A percentile compares a stretch with the other conserved stretches of the same genome.
phyloP scores from a whole-genome alignment of 2,329 filamentous ascomycete genomes.

The Rutstroemia sp. region DNA sequence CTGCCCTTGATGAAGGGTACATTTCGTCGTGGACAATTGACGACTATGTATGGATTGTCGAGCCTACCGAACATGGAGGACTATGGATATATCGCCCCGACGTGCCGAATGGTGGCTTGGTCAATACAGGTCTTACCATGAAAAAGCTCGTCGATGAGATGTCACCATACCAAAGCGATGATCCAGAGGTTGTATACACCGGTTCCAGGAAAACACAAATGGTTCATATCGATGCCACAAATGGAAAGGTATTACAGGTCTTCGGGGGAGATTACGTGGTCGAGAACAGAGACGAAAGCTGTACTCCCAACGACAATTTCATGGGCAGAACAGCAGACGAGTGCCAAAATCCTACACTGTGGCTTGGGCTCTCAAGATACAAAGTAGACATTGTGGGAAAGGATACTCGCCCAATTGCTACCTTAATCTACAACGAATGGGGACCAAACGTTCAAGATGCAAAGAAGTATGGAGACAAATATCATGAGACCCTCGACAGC shows the following conservation, averaged over 20 bases:
- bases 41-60: slow-evolving; percentile 90
- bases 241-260: slow-evolving; percentile 72
- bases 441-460: slow-evolving; percentile 85
- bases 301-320: slow-evolving; percentile 52
- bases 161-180: slow-evolving; percentile 66
- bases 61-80: slow-evolving; percentile 79
- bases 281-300: slow-evolving; percentile 60
- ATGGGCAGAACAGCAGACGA: slow-evolving; percentile 52
- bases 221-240: slow-evolving; percentile 81
- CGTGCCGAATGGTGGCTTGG: slow-evolving; percentile 47
- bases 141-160: slow-evolving; percentile 82
- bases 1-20: slow-evolving; percentile 49
- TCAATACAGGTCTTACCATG: slow-evolving; percentile 65
- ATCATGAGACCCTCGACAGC: slow-evolving; percentile 71
- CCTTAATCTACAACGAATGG: slow-evolving; percentile 91
- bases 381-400: slow-evolving; percentile 77
- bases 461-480: slow-evolving; percentile 54
- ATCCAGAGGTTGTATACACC: slow-evolving; percentile 78
- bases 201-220: slow-evolving; percentile 87
- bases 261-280: slow-evolving; percentile 70
- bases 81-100: slow-evolving; percentile 81
- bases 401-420: slow-evolving; percentile 71
- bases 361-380: slow-evolving; percentile 82
- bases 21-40: slow-evolving; percentile 51
- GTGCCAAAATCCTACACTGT: slow-evolving; percentile 74